Evolutionary conservation across 345 rosid species (phyloP).

Genomic region (Linum trigynum): DNA sequence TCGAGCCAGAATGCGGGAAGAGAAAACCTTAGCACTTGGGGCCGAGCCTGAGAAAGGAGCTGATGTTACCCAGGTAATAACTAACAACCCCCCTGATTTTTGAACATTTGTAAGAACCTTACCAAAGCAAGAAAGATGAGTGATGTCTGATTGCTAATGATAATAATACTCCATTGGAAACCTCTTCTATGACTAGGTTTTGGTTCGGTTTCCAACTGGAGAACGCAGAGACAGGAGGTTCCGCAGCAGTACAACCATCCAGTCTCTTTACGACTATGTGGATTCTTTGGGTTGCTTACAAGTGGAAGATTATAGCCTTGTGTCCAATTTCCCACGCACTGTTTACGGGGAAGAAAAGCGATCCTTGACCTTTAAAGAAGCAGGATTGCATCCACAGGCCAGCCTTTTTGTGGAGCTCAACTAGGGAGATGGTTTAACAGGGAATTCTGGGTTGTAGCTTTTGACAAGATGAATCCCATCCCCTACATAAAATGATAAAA

Average conservation of each 20-base stretch:
- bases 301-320: conserved; percentile 62
- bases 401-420: conserved; percentile 92
- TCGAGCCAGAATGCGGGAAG: conserved; percentile 61
- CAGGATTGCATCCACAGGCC: conserved; percentile 97
- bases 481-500: no score
- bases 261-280: conserved; percentile 65
- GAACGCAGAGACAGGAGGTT: conserved; percentile 95
- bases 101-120: background rate
- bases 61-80: conserved; percentile 69
- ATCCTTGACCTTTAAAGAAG: conserved; percentile 55
- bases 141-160: background rate
- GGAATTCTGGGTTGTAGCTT: no score
- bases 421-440: conserved; percentile 16
- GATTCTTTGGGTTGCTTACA: conserved; percentile 85
- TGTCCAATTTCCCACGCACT: conserved; percentile 81
- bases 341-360: conserved; percentile 63
- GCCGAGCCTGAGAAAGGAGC: conserved; percentile 89
- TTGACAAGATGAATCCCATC: no score
- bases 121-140: no score
- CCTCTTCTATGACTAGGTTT: conserved; percentile 33
- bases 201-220: conserved; percentile 87
- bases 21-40: conserved; percentile 80
- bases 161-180: background rate
- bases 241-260: conserved; percentile 45
- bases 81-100: background rate